Evolutionary conservation across 2,329 filamentous ascomycete species (phyloP), one percentile per base, ranked within the genome.

Genomic region (Rugonectria rugulosa): DNA sequence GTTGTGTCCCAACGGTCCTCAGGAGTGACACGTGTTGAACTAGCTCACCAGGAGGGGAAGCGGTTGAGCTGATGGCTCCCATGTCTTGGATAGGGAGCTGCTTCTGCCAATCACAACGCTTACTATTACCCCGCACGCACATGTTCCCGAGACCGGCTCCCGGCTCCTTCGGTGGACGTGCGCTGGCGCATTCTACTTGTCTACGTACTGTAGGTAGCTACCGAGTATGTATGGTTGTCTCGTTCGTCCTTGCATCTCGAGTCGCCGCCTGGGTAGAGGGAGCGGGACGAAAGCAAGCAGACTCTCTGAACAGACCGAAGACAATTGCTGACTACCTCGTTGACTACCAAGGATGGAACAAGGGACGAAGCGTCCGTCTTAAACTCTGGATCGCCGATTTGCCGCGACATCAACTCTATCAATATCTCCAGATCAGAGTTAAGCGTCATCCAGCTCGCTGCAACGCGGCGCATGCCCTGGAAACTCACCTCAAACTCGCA

Each of bases 61-160:
- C 15, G 37, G 21, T 41, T 40, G 26, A 49, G 27, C 46, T 15
- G 43, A n/a, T 17, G 17, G 15, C 21, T 37, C 40, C 17, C n/a
- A n/a, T 47, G 24, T 20, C 56, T 54, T 20, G 23, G 46, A 26
- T 31, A 24, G 42, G 34, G 41, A 49, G 41, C 27, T 21, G 14
- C 37, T 53, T 55, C 34, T 37, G 31, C 65, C 63, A 67, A 67
- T 67, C 59, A 65, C 15, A 21, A 19, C 10, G 23, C 6, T 27
- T 15, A 42, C 46, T 60, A 44, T 55, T 67, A 66, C 65, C 65
- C 65, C 65, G 65, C 65, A 63, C 52, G 48, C 61, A 67, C 63
- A 67, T 63, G 65, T 64, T 67, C 56, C 59, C 62, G 57, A 64
- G 57, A 61, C 64, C 62, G 61, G 64, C 61, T 57, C 59, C 47